Base-by-base conservation (phyloP, 2,329 filamentous ascomycete genomes). In the Purpureocillium lavendulum region DNA sequence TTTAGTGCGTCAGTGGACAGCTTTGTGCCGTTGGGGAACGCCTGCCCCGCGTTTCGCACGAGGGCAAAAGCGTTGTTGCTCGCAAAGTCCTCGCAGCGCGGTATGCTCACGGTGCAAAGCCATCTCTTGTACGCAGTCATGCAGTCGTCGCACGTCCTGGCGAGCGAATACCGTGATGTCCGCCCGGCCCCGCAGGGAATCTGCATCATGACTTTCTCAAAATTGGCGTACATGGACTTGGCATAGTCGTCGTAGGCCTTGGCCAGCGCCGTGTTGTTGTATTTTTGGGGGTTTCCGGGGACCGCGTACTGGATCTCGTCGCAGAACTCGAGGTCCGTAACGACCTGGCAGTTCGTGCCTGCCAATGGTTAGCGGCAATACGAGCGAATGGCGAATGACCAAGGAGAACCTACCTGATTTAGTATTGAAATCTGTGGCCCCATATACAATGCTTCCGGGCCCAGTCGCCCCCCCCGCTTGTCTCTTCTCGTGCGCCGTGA, bases 81-180 rank as follows among this genome's bases (percentile, higher is more conserved):
- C 37, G 72, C 76, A 52, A 85, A 92, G 63, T 96, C 90, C 54
- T 87, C 82, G 66, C 92, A 98, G 24, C 89, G 84, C 1, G 92
- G 92, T 45, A 98, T 92, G 13, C 80, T 84, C 21, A 97, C 88
- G 17, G 87, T 84, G 66, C 92, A 98, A 15, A 98, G 80, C 92
- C 92, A 98, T 54, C 80, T 71, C 60, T 94, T 96, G 72, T 98
- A 98, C 8, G 87, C 87, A 1, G 58, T 54, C 13, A 70, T 76
- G 62, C 92, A 98, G 59, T 94, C 75, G 33, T 67, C 61, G 67
- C 92, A 98, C 49, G 63, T 76, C 32, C 80, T 77, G 2, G 79
- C 84, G 12, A 97, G 77, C 1, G 88, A 95, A 64, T 94, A 98
- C 47, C 77, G 75, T 12, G 84, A 78, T 28, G 82, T 80, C 2